Evolutionary conservation across 2,329 filamentous ascomycete genomes (phyloP).

Genomic region (Colletotrichum sp.): DNA sequence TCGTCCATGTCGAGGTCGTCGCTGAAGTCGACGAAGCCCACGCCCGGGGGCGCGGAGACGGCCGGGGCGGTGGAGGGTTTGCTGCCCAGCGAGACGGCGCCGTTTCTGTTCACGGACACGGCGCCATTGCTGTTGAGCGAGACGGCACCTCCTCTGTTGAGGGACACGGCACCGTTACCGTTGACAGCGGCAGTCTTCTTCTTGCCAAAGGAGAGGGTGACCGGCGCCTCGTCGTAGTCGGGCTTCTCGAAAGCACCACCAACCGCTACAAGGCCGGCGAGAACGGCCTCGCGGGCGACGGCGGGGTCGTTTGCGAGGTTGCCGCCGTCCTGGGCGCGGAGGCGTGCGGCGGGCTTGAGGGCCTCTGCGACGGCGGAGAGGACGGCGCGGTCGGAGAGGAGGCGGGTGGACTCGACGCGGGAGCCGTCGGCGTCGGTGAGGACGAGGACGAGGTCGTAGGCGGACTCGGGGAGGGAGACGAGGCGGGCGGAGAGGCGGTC

Average conservation of each 20-base stretch:
- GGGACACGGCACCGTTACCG: conserved; percentile 27
- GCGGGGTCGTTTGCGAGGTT: conserved; percentile 49
- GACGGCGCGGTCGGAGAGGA: conserved; percentile 72
- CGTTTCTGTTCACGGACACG: conserved; percentile 26
- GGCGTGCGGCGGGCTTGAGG: conserved; percentile 63
- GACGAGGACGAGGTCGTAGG: conserved; percentile 86
- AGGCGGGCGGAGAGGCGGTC: conserved; percentile 86
- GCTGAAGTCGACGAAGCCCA: conserved; percentile 71
- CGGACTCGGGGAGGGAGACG: conserved; percentile 73
- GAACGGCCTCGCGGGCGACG: conserved; percentile 77
- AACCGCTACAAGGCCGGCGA: conserved; percentile 75
- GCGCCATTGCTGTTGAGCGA: conserved; percentile 35
- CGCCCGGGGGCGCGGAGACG: conserved; percentile 48
- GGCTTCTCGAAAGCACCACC: conserved; percentile 76
- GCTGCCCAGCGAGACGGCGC: conserved; percentile 34
- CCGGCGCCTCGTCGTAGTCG: conserved; percentile 58
- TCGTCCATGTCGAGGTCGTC: conserved; percentile 54
- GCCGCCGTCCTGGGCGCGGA: conserved; percentile 71
- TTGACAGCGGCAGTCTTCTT: conserved; percentile 35
- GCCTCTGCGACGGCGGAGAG: conserved; percentile 68
- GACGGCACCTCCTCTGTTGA: conserved; percentile 28
- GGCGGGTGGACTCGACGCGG: conserved; percentile 62
- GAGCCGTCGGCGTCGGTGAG: conserved; percentile 78
- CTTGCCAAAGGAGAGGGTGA: conserved; percentile 48
- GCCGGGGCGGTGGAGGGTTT: conserved; percentile 50